A percentile compares a stretch with the other conserved stretches of the same genome.
Evolutionary conservation across 495 filamentous ascomycete genomes (phyloP).

Genomic region (Corynascus novoguineensis): DNA sequence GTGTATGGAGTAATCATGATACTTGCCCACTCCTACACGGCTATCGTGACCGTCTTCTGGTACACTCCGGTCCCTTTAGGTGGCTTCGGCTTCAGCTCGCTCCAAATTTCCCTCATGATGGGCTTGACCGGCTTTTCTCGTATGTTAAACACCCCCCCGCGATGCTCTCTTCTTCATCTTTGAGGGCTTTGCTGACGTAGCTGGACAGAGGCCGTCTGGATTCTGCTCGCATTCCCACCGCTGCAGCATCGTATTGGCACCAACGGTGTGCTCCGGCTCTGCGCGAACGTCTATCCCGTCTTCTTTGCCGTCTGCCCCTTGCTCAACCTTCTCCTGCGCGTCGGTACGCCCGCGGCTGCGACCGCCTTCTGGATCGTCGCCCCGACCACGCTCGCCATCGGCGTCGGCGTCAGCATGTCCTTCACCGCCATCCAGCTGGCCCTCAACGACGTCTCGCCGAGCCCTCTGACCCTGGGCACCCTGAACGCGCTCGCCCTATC

Average conservation of each 20-base stretch:
- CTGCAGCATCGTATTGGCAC: constrained; percentile 55
- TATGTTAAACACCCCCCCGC: too few relatives aligned
- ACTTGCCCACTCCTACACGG: constrained; percentile 59
- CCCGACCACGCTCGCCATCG: constrained; percentile 37
- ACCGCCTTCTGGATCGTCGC: constrained; percentile 53
- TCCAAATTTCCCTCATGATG: constrained; percentile 56
- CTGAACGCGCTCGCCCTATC: constrained; percentile 61
- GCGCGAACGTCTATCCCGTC: constrained; percentile 51
- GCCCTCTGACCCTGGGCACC: constrained; percentile 52
- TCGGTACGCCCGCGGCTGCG: constrained; percentile 22
- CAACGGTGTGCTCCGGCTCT: constrained; percentile 51
- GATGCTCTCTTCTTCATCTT: too few relatives aligned
- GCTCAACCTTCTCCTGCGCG: constrained; percentile 48
- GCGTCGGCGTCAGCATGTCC: constrained; percentile 59
- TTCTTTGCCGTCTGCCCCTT: constrained; percentile 50
- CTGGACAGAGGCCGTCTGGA: constrained; percentile 63
- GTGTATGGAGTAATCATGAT: constrained; percentile 57
- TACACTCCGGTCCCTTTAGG: constrained; percentile 51
- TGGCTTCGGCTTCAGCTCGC: constrained; percentile 54
- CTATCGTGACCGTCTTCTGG: constrained; percentile 58
- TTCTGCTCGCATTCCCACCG: constrained; percentile 57
- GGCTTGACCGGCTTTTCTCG: constrained; percentile 52
- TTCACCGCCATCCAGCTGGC: constrained; percentile 64
- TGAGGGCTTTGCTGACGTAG: too few relatives aligned
- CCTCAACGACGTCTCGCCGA: constrained; percentile 62